These are phyloP conservation scores for Podosphaera leucotricha DNA, from an alignment of 2,329 filamentous ascomycete species.

Conservation along the genomic window DNA sequence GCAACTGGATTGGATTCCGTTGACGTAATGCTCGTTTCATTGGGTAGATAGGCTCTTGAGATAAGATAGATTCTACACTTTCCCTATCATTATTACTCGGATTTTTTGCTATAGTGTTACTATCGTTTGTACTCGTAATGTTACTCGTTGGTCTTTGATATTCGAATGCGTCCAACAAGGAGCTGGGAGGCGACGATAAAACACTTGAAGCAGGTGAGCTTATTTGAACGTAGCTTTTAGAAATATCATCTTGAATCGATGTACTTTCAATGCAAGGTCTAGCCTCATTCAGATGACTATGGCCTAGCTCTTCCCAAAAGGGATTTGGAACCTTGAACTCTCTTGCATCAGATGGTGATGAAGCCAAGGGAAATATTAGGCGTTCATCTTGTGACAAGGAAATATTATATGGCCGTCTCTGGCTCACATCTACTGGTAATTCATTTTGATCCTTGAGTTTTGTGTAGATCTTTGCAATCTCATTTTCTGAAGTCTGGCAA, in stretches of 20 bases:
- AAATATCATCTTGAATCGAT: slow-evolving; percentile 16
- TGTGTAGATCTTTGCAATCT: not conserved
- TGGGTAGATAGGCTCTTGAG: not conserved
- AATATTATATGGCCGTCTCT: not conserved
- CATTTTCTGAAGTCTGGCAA: not conserved
- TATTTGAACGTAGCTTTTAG: slow-evolving; percentile 18
- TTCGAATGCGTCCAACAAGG: not conserved
- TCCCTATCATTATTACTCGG: not conserved
- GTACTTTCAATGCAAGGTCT: not conserved
- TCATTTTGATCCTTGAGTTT: not conserved
- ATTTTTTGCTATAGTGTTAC: not conserved
- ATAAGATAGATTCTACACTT: not conserved
- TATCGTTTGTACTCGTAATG: not conserved
- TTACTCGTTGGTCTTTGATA: not conserved
- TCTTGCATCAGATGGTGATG: slow-evolving; percentile 3
- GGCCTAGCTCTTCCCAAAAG: slow-evolving; percentile 3
- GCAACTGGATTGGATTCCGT: slow-evolving; percentile 15
- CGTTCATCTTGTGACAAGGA: not conserved
- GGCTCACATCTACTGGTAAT: not conserved
- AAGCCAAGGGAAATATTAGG: not conserved
- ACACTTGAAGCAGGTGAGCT: slow-evolving; percentile 16
- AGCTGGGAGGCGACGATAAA: slow-evolving; percentile 8
- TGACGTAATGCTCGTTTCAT: slow-evolving; percentile 10
- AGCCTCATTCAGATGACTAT: not conserved
- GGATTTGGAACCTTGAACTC: slow-evolving; percentile 5